Percentiles rank a stretch among this genome's conserved stretches.
Evolutionary conservation across 1,284 basidiomycete species (phyloP).

Genomic region (Heterobasidion occidentale): DNA sequence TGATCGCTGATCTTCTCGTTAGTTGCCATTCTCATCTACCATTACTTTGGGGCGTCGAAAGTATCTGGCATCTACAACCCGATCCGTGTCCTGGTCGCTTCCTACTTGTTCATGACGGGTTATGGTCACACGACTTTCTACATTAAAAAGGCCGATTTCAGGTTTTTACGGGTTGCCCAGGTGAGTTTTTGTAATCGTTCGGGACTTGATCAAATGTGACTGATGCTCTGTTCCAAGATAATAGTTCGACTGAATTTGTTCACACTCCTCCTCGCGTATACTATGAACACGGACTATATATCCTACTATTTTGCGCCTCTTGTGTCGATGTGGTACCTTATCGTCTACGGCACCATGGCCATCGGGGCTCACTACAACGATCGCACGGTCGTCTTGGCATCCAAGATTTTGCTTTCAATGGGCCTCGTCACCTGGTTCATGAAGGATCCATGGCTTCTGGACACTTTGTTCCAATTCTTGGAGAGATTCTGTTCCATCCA

Average conservation of each 20-base stretch:
- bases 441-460: conserved; percentile 54
- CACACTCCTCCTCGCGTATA: conserved; percentile 75
- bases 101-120: conserved; percentile 80
- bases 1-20: conserved; percentile 1
- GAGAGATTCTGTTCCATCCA: conserved; percentile 61
- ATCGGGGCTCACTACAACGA: conserved; percentile 71
- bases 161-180: conserved; percentile 67
- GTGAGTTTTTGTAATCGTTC: conserved; percentile 23
- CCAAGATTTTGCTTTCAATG: conserved; percentile 65
- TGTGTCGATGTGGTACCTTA: conserved; percentile 78
- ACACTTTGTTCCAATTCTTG: conserved; percentile 56
- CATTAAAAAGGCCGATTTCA: conserved; percentile 80
- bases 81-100: conserved; percentile 78
- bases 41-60: conserved; percentile 82
- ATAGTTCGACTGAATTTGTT: conserved; percentile 79
- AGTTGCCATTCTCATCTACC: conserved; percentile 86
- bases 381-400: conserved; percentile 53
- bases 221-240: conserved; percentile 34
- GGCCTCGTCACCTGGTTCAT: conserved; percentile 59
- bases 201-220: background rate
- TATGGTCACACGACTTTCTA: conserved; percentile 75
- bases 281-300: conserved; percentile 87
- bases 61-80: conserved; percentile 88
- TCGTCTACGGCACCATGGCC: conserved; percentile 77
- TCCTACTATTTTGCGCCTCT: conserved; percentile 85